These are phyloP conservation scores for Arthrobotrys megalospora DNA, from an alignment of 2,329 filamentous ascomycete species.

Conservation along the genomic window DNA sequence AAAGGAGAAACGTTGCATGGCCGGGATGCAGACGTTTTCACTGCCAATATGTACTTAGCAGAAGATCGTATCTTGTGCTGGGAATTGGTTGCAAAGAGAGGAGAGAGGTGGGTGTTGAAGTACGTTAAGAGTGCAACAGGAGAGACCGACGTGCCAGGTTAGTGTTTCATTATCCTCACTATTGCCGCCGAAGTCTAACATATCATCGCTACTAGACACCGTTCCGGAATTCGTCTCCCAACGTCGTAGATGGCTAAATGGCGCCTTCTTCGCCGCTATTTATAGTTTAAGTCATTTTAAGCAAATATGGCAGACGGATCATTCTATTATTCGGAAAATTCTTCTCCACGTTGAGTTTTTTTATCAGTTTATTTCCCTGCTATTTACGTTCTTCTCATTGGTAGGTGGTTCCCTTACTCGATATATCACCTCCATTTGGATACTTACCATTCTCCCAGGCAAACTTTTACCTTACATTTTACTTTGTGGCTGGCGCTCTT, in stretches of 20 bases:
- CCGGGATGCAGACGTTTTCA: slow-evolving; percentile 96
- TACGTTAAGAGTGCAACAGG: slow-evolving; percentile 97
- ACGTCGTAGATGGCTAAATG: slow-evolving; percentile 95
- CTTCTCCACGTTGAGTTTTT: slow-evolving; percentile 94
- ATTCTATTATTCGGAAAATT: slow-evolving; percentile 88
- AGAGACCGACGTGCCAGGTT: slow-evolving; percentile 97
- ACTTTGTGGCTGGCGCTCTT: slow-evolving; percentile 94
- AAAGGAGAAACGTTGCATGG: slow-evolving; percentile 98
- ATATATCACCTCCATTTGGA: slow-evolving; percentile 65
- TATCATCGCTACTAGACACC: slow-evolving; percentile 73
- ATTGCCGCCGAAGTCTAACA: not conserved
- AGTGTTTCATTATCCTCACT: slow-evolving; percentile 66
- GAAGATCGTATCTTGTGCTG: slow-evolving; percentile 92
- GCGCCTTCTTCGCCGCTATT: slow-evolving; percentile 97
- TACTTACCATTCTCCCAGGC: slow-evolving; percentile 70
- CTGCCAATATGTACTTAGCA: slow-evolving; percentile 94
- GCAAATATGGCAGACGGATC: slow-evolving; percentile 93
- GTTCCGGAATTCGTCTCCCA: slow-evolving; percentile 98
- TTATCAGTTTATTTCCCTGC: slow-evolving; percentile 91
- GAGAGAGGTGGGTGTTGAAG: slow-evolving; percentile 96
- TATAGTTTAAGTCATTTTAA: slow-evolving; percentile 96
- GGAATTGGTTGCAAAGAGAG: slow-evolving; percentile 95
- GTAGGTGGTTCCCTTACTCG: slow-evolving; percentile 60
- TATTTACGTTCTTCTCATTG: slow-evolving; percentile 98
- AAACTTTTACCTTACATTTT: slow-evolving; percentile 99